These are phyloP conservation scores for Leptographium procerum DNA, from an alignment of 2,329 filamentous ascomycete genomes.

Conservation along the genomic window DNA sequence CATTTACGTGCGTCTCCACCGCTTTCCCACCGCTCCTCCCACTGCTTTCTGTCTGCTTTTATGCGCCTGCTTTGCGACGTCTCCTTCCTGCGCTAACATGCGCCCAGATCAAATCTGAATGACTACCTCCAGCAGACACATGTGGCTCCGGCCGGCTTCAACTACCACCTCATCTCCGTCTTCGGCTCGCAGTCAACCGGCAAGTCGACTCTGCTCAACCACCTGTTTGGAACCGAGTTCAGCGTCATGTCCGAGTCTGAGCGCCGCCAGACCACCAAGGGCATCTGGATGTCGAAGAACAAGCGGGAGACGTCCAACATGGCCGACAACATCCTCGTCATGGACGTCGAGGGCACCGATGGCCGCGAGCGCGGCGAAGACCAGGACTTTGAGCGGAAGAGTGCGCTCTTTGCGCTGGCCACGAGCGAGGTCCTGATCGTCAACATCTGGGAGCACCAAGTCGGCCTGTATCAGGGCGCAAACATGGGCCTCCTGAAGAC, in stretches of 20 bases:
- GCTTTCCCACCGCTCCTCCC: neutral
- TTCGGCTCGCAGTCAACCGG: slow-evolving; percentile 98
- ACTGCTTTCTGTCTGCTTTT: neutral
- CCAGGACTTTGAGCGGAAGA: slow-evolving; percentile 98
- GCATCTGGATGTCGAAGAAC: slow-evolving; percentile 99
- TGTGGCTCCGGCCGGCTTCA: slow-evolving; percentile 84
- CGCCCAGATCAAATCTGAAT: slow-evolving; percentile 57
- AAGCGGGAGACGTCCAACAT: slow-evolving; percentile 58
- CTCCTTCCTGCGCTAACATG: neutral
- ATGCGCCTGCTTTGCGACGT: neutral
- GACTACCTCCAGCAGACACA: slow-evolving; percentile 71
- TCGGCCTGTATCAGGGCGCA: slow-evolving; percentile 92
- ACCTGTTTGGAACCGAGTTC: slow-evolving; percentile 91
- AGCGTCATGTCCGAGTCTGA: slow-evolving; percentile 96
- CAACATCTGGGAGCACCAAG: slow-evolving; percentile 99
- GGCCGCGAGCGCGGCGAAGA: slow-evolving; percentile 93
- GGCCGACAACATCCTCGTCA: slow-evolving; percentile 96
- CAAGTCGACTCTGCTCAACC: slow-evolving; percentile 92
- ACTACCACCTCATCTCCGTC: slow-evolving; percentile 98
- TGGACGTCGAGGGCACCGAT: slow-evolving; percentile 98
- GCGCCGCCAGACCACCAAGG: slow-evolving; percentile 92
- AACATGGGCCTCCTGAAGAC: slow-evolving; percentile 99
- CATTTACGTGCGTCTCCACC: slow-evolving; percentile 67
- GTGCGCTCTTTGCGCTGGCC: slow-evolving; percentile 88
- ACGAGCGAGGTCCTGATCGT: slow-evolving; percentile 97